These are phyloP conservation scores for Fonsecaea monophora DNA, from an alignment of 2,329 filamentous ascomycete genomes.

Conservation along the genomic window DNA sequence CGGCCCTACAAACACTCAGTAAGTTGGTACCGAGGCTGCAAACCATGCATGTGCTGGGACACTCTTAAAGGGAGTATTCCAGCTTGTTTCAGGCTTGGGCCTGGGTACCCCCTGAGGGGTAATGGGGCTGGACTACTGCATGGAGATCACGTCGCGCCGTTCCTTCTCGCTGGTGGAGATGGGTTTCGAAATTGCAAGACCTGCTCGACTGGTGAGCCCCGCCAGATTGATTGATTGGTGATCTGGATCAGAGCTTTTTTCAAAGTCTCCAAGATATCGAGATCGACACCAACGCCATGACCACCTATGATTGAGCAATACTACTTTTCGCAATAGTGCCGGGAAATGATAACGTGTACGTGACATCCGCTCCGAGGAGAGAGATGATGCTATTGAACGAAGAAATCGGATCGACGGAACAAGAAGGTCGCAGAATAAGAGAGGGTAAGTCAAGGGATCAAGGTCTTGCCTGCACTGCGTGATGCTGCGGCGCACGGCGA, in stretches of 20 bases:
- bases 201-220: neutral
- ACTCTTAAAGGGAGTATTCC: neutral
- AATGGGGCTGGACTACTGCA: neutral
- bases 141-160: neutral
- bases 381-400: neutral
- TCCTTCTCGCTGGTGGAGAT: neutral
- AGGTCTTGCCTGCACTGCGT: neutral
- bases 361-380: neutral
- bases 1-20: too few species aligned
- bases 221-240: neutral
- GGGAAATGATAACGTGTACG: neutral
- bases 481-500: neutral
- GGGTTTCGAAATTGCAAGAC: constrained; percentile 5
- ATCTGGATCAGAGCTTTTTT: neutral
- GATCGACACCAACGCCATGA: neutral
- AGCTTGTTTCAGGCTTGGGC: neutral
- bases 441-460: neutral
- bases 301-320: neutral
- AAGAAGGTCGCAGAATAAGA: neutral
- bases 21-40: neutral
- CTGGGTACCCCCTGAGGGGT: neutral
- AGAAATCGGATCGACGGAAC: neutral
- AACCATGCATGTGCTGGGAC: neutral
- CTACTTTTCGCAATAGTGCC: neutral
- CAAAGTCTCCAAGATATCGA: neutral